These are phyloP conservation scores for Astrothelium subdiscretum DNA, from an alignment of 495 filamentous ascomycete species.

Conservation along the genomic window DNA sequence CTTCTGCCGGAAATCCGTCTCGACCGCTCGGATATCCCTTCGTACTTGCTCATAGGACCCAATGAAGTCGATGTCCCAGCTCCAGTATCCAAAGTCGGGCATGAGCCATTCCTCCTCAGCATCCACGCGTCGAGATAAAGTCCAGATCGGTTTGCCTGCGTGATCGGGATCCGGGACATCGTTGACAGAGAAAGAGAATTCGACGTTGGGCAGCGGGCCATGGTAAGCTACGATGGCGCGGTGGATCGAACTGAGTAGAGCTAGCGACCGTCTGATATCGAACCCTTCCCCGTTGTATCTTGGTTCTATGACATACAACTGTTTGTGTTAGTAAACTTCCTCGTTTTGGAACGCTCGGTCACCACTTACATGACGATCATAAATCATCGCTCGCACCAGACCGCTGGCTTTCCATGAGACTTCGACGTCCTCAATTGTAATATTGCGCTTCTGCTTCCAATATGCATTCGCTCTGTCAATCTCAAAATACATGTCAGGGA, in stretches of 20 bases:
- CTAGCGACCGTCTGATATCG: constrained; percentile 11
- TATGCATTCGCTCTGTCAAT: constrained; percentile 16
- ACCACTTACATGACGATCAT: constrained; percentile 4
- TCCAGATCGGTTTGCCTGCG: constrained; percentile 13
- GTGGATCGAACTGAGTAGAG: constrained; percentile 13
- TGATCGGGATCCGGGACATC: constrained; percentile 10
- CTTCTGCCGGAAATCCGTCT: constrained; percentile 15
- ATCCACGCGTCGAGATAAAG: constrained; percentile 8
- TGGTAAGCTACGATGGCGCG: constrained; percentile 13
- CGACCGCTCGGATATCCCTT: not conserved
- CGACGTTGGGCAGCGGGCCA: constrained; percentile 16
- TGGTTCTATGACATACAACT: constrained; percentile 19
- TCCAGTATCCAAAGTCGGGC: constrained; percentile 24
- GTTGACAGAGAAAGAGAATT: constrained; percentile 19
- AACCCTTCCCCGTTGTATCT: not conserved
- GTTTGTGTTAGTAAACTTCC: not conserved
- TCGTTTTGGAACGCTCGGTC: not conserved
- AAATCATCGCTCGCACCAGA: constrained; percentile 16
- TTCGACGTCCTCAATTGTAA: constrained; percentile 14
- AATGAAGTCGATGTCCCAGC: constrained; percentile 14
- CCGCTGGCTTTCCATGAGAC: constrained; percentile 10
- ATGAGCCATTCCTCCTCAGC: constrained; percentile 21
- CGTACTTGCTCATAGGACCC: constrained; percentile 9
- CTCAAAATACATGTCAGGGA: constrained; percentile 16
- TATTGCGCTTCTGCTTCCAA: constrained; percentile 7